phyloP scores from a whole-genome alignment of 2,329 filamentous ascomycete genomes.

The Penicillium expansum region DNA sequence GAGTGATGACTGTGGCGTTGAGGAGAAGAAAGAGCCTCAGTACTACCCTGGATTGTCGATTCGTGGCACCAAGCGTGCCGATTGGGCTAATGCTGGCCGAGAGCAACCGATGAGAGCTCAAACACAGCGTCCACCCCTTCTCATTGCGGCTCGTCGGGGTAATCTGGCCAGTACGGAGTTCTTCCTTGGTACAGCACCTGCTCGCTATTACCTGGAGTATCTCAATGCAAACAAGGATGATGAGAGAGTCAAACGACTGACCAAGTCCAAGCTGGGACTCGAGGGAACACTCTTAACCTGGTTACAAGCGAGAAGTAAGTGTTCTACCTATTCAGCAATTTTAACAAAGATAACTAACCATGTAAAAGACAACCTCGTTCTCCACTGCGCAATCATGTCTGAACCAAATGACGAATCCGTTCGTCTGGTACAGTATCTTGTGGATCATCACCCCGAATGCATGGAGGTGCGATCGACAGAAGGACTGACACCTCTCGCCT shows the following conservation, averaged over 20 bases:
- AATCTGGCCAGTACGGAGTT: slow-evolving; percentile 71
- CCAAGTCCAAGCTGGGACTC: slow-evolving; percentile 59
- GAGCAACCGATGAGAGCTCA: background rate
- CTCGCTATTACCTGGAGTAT: slow-evolving; percentile 67
- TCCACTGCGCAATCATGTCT: slow-evolving; percentile 64
- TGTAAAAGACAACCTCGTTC: slow-evolving; percentile 48
- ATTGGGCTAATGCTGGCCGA: slow-evolving; percentile 69
- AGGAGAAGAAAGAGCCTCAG: slow-evolving; percentile 62
- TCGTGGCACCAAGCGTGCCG: slow-evolving; percentile 68
- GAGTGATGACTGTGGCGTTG: slow-evolving; percentile 63
- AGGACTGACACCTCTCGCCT: slow-evolving; percentile 61
- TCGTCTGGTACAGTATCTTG: slow-evolving; percentile 63
- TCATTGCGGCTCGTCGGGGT: slow-evolving; percentile 38
- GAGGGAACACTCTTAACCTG: slow-evolving; percentile 58
- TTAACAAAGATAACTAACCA: background rate
- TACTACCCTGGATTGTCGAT: slow-evolving; percentile 77
- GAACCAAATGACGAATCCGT: slow-evolving; percentile 44
- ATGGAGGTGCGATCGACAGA: slow-evolving; percentile 56
- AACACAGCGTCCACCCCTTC: slow-evolving; percentile 28
- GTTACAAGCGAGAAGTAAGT: slow-evolving; percentile 50
- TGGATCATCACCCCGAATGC: slow-evolving; percentile 59
- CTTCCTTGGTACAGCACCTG: slow-evolving; percentile 70
- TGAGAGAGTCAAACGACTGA: slow-evolving; percentile 51
- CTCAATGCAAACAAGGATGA: slow-evolving; percentile 59
- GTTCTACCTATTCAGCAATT: background rate